Conservation (phyloP, 2,329 filamentous ascomycete genomes). For the Fusarium brevicatenulatum region DNA sequence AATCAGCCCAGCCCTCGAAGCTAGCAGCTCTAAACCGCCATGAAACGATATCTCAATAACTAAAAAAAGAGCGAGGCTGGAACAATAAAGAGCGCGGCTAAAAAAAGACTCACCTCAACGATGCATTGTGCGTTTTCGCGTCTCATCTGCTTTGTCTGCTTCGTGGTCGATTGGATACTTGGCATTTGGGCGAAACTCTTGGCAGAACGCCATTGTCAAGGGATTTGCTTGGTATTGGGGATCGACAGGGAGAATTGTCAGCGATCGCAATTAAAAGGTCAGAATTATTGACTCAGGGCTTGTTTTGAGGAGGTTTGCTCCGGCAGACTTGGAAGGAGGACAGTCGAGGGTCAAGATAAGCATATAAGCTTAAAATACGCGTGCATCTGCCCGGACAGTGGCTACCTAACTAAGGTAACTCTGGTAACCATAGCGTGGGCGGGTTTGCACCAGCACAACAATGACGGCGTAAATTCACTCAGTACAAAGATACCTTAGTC, state of each 20-base stretch:
- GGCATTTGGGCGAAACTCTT: not conserved
- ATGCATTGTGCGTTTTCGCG: not conserved
- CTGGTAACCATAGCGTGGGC: no score
- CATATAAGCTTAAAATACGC: not conserved
- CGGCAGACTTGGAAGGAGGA: no score
- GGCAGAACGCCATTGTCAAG: not conserved
- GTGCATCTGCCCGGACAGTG: not conserved
- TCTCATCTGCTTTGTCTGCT: not conserved
- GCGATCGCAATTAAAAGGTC: not conserved
- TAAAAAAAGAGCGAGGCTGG: not conserved
- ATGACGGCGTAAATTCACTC: no score
- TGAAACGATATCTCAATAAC: not conserved
- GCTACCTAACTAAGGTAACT: no score
- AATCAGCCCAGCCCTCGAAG: not conserved
- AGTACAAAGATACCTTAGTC: no score
- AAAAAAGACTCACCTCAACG: not conserved
- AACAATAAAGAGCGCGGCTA: not conserved
- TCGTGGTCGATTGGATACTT: not conserved
- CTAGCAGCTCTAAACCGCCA: not conserved
- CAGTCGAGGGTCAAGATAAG: not conserved
- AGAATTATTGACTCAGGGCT: not conserved
- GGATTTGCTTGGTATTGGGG: not conserved
- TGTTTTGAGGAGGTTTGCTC: not conserved
- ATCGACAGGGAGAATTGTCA: not conserved
- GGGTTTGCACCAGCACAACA: no score